A percentile compares a stretch with the other conserved stretches of the same genome.
Evolutionary conservation across 345 rosid species (phyloP).

Genomic region (Microthlaspi erraticum): DNA sequence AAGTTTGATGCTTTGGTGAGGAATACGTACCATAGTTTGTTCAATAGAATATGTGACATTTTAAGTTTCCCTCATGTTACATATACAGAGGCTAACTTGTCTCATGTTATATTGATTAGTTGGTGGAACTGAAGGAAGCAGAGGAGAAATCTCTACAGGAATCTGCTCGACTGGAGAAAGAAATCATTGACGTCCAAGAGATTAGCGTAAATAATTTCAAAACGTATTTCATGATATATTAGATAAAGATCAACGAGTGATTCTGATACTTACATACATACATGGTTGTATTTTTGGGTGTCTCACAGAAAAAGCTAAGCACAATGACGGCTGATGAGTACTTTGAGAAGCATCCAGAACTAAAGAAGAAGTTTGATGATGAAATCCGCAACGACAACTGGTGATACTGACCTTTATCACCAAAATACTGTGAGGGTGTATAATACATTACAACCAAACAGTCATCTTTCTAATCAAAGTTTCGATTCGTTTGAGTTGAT

Average conservation of each 20-base stretch:
- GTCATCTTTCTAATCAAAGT: slow-evolving; percentile 6
- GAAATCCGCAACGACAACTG: slow-evolving; percentile 95
- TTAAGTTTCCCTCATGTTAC: background rate
- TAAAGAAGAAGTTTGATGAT: slow-evolving; percentile 93
- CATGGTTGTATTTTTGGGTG: background rate
- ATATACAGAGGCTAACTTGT: background rate
- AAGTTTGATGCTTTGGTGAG: slow-evolving; percentile 91
- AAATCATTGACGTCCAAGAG: slow-evolving; percentile 81
- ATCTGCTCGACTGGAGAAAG: slow-evolving; percentile 81
- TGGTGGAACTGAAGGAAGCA: slow-evolving; percentile 91
- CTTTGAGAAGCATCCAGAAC: slow-evolving; percentile 91
- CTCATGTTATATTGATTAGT: slow-evolving; percentile 44
- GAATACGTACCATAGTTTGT: background rate
- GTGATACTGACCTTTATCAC: slow-evolving; percentile 80
- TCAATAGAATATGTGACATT: background rate
- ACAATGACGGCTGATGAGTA: slow-evolving; percentile 99
- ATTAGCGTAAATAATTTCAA: slow-evolving; percentile 58
- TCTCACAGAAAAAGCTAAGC: slow-evolving; percentile 78
- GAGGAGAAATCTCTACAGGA: slow-evolving; percentile 79
- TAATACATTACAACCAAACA: background rate
- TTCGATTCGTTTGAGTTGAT: background rate
- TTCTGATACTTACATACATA: background rate
- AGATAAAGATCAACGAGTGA: background rate
- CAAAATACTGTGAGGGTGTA: too few relatives aligned
- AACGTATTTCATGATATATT: background rate